Evolutionary conservation across 208 protist genomes (phyloP).

Genomic region (Novymonas esmeraldas): DNA sequence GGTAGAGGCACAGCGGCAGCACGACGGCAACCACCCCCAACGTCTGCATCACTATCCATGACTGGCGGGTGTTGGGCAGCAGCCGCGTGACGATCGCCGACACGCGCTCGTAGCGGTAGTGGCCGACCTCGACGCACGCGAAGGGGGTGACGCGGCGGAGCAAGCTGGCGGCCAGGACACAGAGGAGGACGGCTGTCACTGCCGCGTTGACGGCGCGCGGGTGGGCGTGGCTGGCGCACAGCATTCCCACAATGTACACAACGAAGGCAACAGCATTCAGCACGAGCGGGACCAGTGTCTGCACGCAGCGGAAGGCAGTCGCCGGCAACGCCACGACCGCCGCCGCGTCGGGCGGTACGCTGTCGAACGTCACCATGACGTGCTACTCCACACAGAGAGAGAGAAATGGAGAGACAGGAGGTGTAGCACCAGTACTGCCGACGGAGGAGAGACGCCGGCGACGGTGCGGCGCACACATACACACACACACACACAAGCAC

Average conservation of each 20-base stretch:
- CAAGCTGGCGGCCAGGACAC: slow-evolving; percentile 22
- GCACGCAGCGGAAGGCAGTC: slow-evolving; percentile 11
- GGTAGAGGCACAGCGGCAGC: slow-evolving; percentile 21
- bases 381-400: neutral
- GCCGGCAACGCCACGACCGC: slow-evolving; percentile 18
- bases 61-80: slow-evolving; percentile 26
- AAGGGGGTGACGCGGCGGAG: slow-evolving; percentile 19
- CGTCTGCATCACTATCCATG: slow-evolving; percentile 26
- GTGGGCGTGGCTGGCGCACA: slow-evolving; percentile 1
- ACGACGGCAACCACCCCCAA: slow-evolving; percentile 16
- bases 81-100: slow-evolving; percentile 15
- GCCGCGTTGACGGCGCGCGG: neutral
- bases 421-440: too few species aligned
- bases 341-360: slow-evolving; percentile 22
- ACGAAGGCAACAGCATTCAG: slow-evolving; percentile 11
- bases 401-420: slow-evolving; percentile 1
- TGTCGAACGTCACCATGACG: slow-evolving; percentile 24
- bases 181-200: slow-evolving; percentile 1
- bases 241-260: slow-evolving; percentile 8
- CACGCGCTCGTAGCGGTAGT: slow-evolving; percentile 29
- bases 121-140: slow-evolving; percentile 16
- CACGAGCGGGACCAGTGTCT: slow-evolving; percentile 15
- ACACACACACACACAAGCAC: too few species aligned
- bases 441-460: too few species aligned
- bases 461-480: too few species aligned